Evolutionary conservation across 2,329 filamentous ascomycete genomes (phyloP), one percentile per base, ranked within the genome.

Genomic region (Xylariaceae sp.): DNA sequence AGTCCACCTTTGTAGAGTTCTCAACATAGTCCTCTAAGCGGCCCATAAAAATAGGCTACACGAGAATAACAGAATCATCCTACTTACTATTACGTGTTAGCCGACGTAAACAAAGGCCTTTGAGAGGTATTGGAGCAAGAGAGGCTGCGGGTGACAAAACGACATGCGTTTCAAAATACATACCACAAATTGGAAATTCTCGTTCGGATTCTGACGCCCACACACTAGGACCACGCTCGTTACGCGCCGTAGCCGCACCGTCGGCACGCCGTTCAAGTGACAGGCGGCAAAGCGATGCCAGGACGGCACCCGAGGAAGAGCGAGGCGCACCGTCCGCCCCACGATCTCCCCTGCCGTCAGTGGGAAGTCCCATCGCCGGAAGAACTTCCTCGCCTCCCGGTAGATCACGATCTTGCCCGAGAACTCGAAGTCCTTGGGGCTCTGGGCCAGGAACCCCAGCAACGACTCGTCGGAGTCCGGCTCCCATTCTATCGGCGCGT

Each of bases 391-490:
- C 2, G 51, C 23, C 1, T 54, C 32, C 4, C 37, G 18, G n/a
- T 52, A 52, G 23, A 29, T 20, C 3, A 60, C 21, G 45, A 60
- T 54, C 2, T 29, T 10, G 6, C 57, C 57, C 14, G 57, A 60
- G 6, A 53, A 7, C 1, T 44, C 20, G 48, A 60, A 60, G 29
- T 56, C 57, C 7, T 16, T 37, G 18, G 57, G 57, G 37, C 50
- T 50, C 6, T 32, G 29, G 7, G 59, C 56, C 3, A 61, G 50
- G 20, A 59, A 44, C 2, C 56, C 56, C 3, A 54, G 44, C 14
- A 53, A 42, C 19, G 42, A 26, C 10, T 47, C 53, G 12, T 54
- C 48, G 14, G 48, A 41, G 2, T 48, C 44, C 1, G 48, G 26
- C 5, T 52, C n/a, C 42, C 19, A 44, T 18, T 51, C 47, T 4